Evolutionary conservation across 2,329 filamentous ascomycete species (phyloP), one percentile per base, ranked within the genome.

Genomic region (Setomelanomma holmii): DNA sequence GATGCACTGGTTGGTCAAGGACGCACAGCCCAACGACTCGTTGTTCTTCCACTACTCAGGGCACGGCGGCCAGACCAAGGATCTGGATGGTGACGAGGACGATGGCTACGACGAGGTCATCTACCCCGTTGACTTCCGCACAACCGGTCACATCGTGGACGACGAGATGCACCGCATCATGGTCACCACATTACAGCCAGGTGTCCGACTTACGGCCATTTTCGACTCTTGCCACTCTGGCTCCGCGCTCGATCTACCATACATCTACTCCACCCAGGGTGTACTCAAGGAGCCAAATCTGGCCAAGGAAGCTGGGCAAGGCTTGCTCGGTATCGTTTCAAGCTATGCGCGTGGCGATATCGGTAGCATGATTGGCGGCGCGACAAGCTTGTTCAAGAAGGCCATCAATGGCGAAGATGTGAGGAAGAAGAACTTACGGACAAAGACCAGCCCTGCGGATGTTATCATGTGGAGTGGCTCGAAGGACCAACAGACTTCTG

Each of bases 381-480:
- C 95, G n/a, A 86, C 93, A 73, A 86, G 86, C 40, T 85, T 98
- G 69, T 86, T 96, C 76, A 97, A 97, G 81, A 90, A 92, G 72
- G 92, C 91, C 16, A 89, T 90, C 19, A 84, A 79, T 54, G 93
- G 93, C 61, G 87, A 95, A 62, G 86, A 89, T 30, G 88, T 88
- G 16, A 88, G 92, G 75, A 84, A 96, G 77, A 87, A 86, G 73
- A 90, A 93, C 57, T 82, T 91, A 72, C 84, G 89, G 61, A 98
- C 93, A 36, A 96, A 96, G 79, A 98, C 95, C 14, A 95, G 89
- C 48, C 89, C 93, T 1, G 95, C 95, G 35, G 95, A 99, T 76
- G 95, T 99, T 24, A 86, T 99, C 72, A 96, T 97, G 90, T 96
- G 93, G 89, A 96, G 91, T 55, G 95, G 95, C 51, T 96, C 91